Evolutionary conservation across 306 rosid species (phyloP).

Genomic region (Dalbergia cochinchinensis): DNA sequence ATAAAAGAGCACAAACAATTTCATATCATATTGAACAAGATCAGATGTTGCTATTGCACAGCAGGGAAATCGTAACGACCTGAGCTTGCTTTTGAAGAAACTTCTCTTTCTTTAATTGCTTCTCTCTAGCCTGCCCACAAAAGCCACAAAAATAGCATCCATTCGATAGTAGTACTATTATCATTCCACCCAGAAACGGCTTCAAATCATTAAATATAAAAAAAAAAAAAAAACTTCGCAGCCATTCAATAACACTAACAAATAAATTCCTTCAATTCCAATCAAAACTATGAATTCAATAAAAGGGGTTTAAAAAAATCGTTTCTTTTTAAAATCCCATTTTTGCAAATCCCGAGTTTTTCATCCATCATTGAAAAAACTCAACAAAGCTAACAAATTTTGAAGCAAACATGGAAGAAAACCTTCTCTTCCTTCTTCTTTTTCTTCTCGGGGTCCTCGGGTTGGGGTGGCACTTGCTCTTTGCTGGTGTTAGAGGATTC

Average conservation of each 20-base stretch:
- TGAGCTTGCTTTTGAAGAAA: slow-evolving; percentile 77
- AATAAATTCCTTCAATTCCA: not conserved
- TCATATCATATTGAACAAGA: not conserved
- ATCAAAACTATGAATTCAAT: not conserved
- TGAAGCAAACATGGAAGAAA: not conserved
- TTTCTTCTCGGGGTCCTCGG: slow-evolving; percentile 90
- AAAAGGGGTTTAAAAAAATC: not conserved
- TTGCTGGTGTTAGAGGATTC: slow-evolving; percentile 43
- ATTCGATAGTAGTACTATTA: not conserved
- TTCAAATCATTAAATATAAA: not conserved
- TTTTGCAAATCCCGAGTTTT: not conserved
- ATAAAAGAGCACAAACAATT: slow-evolving; percentile 2
- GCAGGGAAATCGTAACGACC: slow-evolving; percentile 52
- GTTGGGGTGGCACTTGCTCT: slow-evolving; percentile 40
- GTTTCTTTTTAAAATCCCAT: not conserved
- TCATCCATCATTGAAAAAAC: not conserved
- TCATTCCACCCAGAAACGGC: not conserved
- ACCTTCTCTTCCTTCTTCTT: slow-evolving; percentile 97
- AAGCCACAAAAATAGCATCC: slow-evolving; percentile 22
- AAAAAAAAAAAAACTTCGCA: not conserved
- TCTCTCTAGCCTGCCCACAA: slow-evolving; percentile 84
- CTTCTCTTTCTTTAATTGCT: slow-evolving; percentile 84
- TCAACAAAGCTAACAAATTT: too few species aligned
- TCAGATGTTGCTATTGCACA: slow-evolving; percentile 5
- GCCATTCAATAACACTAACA: not conserved